phyloP scores from a whole-genome alignment of 2,329 filamentous ascomycete genomes.

The Hansfordia pulvinata region DNA sequence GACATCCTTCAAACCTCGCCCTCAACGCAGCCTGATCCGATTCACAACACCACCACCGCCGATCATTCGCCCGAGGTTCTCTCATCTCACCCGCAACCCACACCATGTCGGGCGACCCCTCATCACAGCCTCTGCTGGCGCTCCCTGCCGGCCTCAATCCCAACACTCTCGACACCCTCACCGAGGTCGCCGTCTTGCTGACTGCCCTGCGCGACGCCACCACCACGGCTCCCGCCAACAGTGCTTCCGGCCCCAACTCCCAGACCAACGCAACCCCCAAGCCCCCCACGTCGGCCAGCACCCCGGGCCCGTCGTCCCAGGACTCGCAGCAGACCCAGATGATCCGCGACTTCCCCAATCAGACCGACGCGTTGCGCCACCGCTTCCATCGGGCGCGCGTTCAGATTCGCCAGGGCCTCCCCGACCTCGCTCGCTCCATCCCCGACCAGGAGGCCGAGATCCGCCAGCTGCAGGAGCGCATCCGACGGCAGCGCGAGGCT shows the following conservation, averaged over 20 bases:
- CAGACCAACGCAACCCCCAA: slow-evolving; percentile 14
- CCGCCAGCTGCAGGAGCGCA: slow-evolving; percentile 46
- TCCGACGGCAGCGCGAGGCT: slow-evolving; percentile 46
- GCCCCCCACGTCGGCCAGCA: slow-evolving; percentile 19
- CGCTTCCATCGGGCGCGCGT: slow-evolving; percentile 67
- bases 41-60: too few species aligned
- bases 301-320: slow-evolving; percentile 12
- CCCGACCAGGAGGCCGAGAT: slow-evolving; percentile 64
- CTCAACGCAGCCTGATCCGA: too few species aligned
- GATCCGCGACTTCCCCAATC: slow-evolving; percentile 36
- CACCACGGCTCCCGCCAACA: too few species aligned
- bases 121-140: slow-evolving; percentile 25
- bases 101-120: slow-evolving; percentile 9
- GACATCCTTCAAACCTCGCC: too few species aligned
- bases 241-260: slow-evolving; percentile 26
- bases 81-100: too few species aligned
- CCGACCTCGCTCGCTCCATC: slow-evolving; percentile 54
- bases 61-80: too few species aligned
- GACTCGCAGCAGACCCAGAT: slow-evolving; percentile 45
- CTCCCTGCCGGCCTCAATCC: slow-evolving; percentile 58
- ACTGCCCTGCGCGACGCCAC: slow-evolving; percentile 61
- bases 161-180: slow-evolving; percentile 74
- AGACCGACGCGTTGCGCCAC: slow-evolving; percentile 23
- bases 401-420: slow-evolving; percentile 49
- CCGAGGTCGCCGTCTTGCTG: slow-evolving; percentile 67